Evolutionary conservation across 306 rosid genomes (phyloP).

Genomic region (Acmispon strigosus): DNA sequence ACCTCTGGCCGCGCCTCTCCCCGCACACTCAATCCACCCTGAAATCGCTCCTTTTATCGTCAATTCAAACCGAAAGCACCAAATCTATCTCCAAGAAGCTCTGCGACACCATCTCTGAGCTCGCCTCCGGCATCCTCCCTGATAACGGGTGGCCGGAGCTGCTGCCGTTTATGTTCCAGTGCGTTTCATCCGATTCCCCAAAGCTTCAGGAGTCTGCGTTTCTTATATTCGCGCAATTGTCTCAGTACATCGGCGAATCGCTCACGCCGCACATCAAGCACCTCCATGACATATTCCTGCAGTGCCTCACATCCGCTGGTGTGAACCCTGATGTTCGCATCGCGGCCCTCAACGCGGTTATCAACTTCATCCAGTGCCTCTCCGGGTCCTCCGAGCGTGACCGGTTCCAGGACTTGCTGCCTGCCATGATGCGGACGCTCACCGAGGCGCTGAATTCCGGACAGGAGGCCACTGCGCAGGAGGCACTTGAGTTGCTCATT

Average conservation of each 20-base stretch:
- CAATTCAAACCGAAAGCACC: constrained; percentile 61
- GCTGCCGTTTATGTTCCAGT: constrained; percentile 83
- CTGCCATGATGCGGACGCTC: constrained; percentile 85
- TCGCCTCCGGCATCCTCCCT: constrained; percentile 84
- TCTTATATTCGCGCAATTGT: constrained; percentile 79
- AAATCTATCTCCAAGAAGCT: constrained; percentile 81
- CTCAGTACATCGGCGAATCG: constrained; percentile 85
- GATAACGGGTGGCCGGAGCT: constrained; percentile 90
- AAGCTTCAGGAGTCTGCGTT: constrained; percentile 85
- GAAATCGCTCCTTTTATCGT: constrained; percentile 68
- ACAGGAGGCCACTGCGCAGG: constrained; percentile 91
- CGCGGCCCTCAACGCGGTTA: constrained; percentile 85
- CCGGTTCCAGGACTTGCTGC: constrained; percentile 86
- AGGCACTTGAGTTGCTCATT: constrained; percentile 80
- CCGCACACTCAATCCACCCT: constrained; percentile 55
- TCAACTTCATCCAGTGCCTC: constrained; percentile 86
- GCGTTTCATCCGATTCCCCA: constrained; percentile 76
- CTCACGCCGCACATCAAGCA: constrained; percentile 73
- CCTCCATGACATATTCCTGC: constrained; percentile 71
- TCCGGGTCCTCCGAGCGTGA: constrained; percentile 72
- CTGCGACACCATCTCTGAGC: constrained; percentile 89
- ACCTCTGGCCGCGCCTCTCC: constrained; percentile 78
- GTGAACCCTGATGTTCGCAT: constrained; percentile 66
- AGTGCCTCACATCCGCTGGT: constrained; percentile 44
- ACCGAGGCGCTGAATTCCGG: constrained; percentile 81